Percentiles rank a stretch among this genome's conserved stretches.
These are phyloP conservation scores for Arabis hirsuta DNA, from an alignment of 345 rosid genomes.

Conservation along the genomic window DNA sequence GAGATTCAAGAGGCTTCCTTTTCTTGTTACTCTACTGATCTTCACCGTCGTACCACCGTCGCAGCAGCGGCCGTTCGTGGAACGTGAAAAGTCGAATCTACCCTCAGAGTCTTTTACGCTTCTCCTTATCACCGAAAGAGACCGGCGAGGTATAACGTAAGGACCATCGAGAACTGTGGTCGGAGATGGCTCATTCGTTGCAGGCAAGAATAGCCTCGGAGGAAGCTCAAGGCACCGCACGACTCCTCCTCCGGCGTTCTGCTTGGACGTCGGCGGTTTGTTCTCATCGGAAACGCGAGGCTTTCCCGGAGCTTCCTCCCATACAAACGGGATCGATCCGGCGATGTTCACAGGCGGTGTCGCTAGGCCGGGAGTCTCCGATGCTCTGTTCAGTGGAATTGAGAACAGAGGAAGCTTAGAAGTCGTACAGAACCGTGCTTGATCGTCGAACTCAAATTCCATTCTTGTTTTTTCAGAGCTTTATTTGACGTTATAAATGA, in stretches of 20 bases:
- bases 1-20: conserved; percentile 51
- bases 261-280: conserved; percentile 27
- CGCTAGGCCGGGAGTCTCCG: conserved; percentile 46
- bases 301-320: conserved; percentile 95
- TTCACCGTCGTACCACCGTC: conserved; percentile 49
- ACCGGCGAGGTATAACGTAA: conserved; percentile 41
- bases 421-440: conserved; percentile 42
- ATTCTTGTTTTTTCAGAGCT: neutral
- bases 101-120: conserved; percentile 36
- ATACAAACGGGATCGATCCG: conserved; percentile 77
- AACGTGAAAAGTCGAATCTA: conserved; percentile 29
- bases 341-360: conserved; percentile 64
- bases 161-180: conserved; percentile 68
- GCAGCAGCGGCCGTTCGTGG: conserved; percentile 10
- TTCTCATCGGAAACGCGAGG: conserved; percentile 52
- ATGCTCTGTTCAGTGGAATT: conserved; percentile 41
- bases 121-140: conserved; percentile 43
- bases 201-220: conserved; percentile 53
- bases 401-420: conserved; percentile 66
- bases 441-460: conserved; percentile 32
- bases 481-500: conserved; percentile 23
- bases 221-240: conserved; percentile 69
- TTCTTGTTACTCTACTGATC: conserved; percentile 55
- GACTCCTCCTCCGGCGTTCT: conserved; percentile 30
- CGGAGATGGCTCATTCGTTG: conserved; percentile 51